A percentile compares a stretch with the other conserved stretches of the same genome.
phyloP scores from a whole-genome alignment of 495 filamentous ascomycete genomes.

The Sporormia fimetaria region DNA sequence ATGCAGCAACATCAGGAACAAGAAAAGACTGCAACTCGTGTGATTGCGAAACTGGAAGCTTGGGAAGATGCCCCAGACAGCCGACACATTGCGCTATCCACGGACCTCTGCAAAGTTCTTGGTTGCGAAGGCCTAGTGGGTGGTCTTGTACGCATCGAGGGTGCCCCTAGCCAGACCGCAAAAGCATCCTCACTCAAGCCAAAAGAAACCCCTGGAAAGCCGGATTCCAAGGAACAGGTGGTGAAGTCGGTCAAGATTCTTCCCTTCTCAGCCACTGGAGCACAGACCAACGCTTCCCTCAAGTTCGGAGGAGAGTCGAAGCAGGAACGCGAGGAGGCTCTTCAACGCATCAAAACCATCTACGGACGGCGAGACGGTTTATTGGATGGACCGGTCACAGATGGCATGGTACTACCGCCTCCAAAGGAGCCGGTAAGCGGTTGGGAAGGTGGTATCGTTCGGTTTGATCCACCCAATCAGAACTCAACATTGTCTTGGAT shows the following conservation, averaged over 20 bases:
- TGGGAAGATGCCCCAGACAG: conserved; percentile 86
- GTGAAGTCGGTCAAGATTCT: conserved; percentile 52
- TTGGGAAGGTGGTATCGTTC: conserved; percentile 69
- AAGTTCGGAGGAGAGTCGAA: conserved; percentile 85
- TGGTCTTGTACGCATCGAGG: conserved; percentile 75
- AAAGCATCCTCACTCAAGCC: conserved; percentile 37
- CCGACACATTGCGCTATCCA: conserved; percentile 65
- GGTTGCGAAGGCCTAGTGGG: conserved; percentile 63
- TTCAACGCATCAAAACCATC: conserved; percentile 43
- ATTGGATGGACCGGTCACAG: conserved; percentile 77
- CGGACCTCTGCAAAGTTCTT: conserved; percentile 58
- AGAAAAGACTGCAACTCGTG: conserved; percentile 50
- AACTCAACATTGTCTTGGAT: conserved; percentile 50
- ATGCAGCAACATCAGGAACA: conserved; percentile 50
- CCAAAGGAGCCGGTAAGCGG: conserved; percentile 24
- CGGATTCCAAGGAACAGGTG: conserved; percentile 29
- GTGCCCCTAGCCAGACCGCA: conserved; percentile 49
- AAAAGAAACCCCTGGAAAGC: conserved; percentile 25
- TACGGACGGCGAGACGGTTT: conserved; percentile 48
- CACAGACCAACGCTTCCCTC: conserved; percentile 50
- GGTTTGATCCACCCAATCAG: conserved; percentile 49
- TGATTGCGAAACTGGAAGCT: conserved; percentile 60
- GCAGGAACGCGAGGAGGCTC: conserved; percentile 57
- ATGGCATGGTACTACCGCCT: conserved; percentile 63
- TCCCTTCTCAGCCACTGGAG: conserved; percentile 53